These are phyloP conservation scores for Neurospora africana DNA, from an alignment of 495 filamentous ascomycete species.

Conservation along the genomic window DNA sequence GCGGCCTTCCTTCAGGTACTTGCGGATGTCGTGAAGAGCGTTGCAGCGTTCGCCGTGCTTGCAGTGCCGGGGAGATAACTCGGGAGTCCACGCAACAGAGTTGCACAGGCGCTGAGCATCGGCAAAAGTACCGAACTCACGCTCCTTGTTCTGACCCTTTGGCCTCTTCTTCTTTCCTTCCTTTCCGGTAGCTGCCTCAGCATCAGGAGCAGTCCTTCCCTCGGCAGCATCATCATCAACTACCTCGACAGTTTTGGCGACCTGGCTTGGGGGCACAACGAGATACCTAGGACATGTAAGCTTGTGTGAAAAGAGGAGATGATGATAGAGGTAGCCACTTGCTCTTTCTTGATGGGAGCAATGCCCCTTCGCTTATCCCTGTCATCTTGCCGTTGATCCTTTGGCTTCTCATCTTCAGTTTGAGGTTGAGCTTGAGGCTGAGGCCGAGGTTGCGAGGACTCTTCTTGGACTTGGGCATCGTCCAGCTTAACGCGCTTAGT, in stretches of 20 bases:
- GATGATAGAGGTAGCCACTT: slow-evolving; percentile 16
- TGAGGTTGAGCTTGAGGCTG: neutral
- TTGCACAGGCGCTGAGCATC: slow-evolving; percentile 73
- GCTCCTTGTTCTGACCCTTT: slow-evolving; percentile 68
- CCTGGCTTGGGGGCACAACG: slow-evolving; percentile 27
- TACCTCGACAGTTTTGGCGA: slow-evolving; percentile 6
- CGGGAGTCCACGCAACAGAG: slow-evolving; percentile 50
- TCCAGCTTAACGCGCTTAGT: slow-evolving; percentile 52
- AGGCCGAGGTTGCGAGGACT: neutral
- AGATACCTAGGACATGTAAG: slow-evolving; percentile 44
- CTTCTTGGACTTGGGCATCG: slow-evolving; percentile 9
- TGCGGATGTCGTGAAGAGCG: slow-evolving; percentile 69
- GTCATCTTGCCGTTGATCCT: slow-evolving; percentile 14
- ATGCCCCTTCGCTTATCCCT: slow-evolving; percentile 48
- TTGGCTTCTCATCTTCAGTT: neutral
- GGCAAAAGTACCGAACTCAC: slow-evolving; percentile 70
- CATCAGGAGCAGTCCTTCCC: slow-evolving; percentile 36
- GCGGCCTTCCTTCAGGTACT: slow-evolving; percentile 75
- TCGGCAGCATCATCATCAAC: slow-evolving; percentile 66
- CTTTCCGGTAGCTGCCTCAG: slow-evolving; percentile 22
- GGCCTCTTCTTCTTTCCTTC: slow-evolving; percentile 47
- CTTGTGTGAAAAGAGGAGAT: neutral
- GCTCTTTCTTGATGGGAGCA: slow-evolving; percentile 81
- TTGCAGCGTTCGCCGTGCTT: slow-evolving; percentile 67
- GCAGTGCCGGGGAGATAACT: slow-evolving; percentile 68